Percentiles rank a stretch among this genome's conserved stretches.
These are phyloP conservation scores for Ascochyta fabae DNA, from an alignment of 2,329 filamentous ascomycete genomes.

Conservation along the genomic window DNA sequence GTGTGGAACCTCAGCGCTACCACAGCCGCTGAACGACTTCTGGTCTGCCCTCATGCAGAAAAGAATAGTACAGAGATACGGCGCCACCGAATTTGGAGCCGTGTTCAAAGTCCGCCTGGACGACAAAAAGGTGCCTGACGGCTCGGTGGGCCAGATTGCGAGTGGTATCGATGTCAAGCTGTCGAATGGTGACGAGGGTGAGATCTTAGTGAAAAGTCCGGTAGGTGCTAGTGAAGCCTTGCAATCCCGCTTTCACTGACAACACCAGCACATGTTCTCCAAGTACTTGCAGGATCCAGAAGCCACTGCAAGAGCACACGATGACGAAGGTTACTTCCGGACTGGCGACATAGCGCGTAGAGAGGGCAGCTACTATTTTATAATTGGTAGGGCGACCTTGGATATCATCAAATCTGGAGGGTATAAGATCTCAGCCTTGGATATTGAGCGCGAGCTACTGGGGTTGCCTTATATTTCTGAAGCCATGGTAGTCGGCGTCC, in stretches of 20 bases:
- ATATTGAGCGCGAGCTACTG: conserved; percentile 62
- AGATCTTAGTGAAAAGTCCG: conserved; percentile 52
- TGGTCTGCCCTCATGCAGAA: conserved; percentile 55
- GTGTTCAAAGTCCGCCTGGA: conserved; percentile 52
- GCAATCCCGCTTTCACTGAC: neutral
- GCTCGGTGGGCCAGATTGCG: conserved; percentile 46
- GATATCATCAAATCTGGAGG: conserved; percentile 64
- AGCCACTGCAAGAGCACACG: conserved; percentile 55
- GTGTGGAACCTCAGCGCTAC: conserved; percentile 58
- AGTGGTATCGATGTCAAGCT: conserved; percentile 52
- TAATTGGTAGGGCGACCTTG: conserved; percentile 59
- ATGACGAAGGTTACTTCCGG: conserved; percentile 57
- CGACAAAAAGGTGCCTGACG: conserved; percentile 36
- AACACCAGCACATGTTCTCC: conserved; percentile 48
- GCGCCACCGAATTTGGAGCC: conserved; percentile 54
- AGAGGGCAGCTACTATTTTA: conserved; percentile 58
- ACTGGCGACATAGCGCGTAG: conserved; percentile 54
- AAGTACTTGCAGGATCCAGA: conserved; percentile 52
- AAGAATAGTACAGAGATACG: conserved; percentile 54
- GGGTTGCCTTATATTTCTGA: conserved; percentile 57
- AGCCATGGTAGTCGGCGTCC: conserved; percentile 61
- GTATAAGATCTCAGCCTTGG: conserved; percentile 62
- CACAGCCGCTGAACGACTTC: conserved; percentile 59
- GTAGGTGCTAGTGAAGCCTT: conserved; percentile 18
- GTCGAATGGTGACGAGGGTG: conserved; percentile 56